Evolutionary conservation across 176 grass and related monocot genomes (phyloP).

Genomic region (Echinochloa phyllopogon): DNA sequence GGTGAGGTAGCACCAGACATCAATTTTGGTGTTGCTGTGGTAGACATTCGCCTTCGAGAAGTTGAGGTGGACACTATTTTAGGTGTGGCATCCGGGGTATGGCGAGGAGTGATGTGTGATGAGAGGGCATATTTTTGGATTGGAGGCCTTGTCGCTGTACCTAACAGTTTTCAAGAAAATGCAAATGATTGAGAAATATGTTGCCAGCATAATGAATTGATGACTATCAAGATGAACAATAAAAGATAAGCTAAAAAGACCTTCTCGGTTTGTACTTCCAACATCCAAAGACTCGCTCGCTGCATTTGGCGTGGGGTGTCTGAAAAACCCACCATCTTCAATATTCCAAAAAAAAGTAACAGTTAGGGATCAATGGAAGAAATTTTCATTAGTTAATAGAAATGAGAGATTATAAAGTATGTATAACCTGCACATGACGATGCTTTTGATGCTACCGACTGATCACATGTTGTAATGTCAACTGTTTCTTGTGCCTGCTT

Average conservation of each 20-base stretch:
- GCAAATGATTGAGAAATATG: background rate
- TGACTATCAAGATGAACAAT: conserved; percentile 3
- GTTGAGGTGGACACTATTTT: conserved; percentile 67
- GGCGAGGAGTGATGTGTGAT: conserved; percentile 50
- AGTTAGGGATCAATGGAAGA: background rate
- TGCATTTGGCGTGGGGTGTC: conserved; percentile 36
- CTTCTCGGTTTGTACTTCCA: conserved; percentile 56
- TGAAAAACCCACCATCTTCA: conserved; percentile 59
- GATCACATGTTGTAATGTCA: conserved; percentile 82
- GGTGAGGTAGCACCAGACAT: conserved; percentile 80
- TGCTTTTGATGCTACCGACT: conserved; percentile 54
- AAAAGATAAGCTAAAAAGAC: conserved; percentile 28
- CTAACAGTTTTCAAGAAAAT: conserved; percentile 41
- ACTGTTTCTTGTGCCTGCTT: conserved; percentile 67
- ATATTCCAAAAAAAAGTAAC: conserved; percentile 11
- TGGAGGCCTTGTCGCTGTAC: conserved; percentile 52
- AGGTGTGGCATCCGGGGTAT: conserved; percentile 60
- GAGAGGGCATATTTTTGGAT: conserved; percentile 52
- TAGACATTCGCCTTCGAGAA: conserved; percentile 68
- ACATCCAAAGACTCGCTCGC: conserved; percentile 41
- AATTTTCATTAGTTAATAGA: background rate
- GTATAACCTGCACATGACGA: conserved; percentile 62
- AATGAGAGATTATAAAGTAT: background rate
- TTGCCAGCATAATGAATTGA: background rate
- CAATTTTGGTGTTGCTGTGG: conserved; percentile 69